Conservation (phyloP, 2,329 filamentous ascomycete species). For the Sodiomyces alkalinus region DNA sequence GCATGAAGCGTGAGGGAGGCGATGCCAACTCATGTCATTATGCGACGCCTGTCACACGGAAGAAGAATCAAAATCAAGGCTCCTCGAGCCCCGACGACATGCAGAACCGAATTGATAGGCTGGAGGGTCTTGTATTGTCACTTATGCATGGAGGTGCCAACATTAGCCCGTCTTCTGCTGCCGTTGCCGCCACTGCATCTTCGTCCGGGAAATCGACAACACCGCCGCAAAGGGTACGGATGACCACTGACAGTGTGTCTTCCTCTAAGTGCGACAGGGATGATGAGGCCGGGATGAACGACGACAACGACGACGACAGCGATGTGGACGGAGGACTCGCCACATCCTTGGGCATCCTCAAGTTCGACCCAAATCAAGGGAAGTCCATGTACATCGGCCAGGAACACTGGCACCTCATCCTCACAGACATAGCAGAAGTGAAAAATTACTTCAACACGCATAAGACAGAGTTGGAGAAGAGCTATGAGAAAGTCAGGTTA, state of each 20-base stretch:
- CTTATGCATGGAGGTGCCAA: constrained; percentile 76
- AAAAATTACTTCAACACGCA: constrained; percentile 78
- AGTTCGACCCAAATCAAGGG: constrained; percentile 61
- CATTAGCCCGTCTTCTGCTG: constrained; percentile 24
- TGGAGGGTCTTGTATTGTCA: constrained; percentile 83
- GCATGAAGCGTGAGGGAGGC: constrained; percentile 74
- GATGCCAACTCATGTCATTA: constrained; percentile 75
- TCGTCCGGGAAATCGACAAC: constrained; percentile 12
- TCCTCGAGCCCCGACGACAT: constrained; percentile 71
- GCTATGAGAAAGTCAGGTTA: constrained; percentile 59
- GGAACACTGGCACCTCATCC: constrained; percentile 68
- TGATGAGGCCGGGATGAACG: constrained; percentile 36
- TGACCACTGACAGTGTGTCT: constrained; percentile 28
- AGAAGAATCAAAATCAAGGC: constrained; percentile 54
- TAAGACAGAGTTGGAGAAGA: constrained; percentile 77
- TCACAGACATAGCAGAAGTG: constrained; percentile 78
- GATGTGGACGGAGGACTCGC: constrained; percentile 55
- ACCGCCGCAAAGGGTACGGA: constrained; percentile 1
- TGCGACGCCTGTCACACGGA: constrained; percentile 53
- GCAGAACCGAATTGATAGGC: constrained; percentile 92
- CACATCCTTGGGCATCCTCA: constrained; percentile 66
- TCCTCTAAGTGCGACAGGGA: constrained; percentile 36
- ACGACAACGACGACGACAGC: constrained; percentile 46
- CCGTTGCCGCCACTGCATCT: constrained; percentile 13
- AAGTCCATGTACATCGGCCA: constrained; percentile 73